phyloP scores from a whole-genome alignment of 306 rosid genomes.

The Cicer chorassanicum region DNA sequence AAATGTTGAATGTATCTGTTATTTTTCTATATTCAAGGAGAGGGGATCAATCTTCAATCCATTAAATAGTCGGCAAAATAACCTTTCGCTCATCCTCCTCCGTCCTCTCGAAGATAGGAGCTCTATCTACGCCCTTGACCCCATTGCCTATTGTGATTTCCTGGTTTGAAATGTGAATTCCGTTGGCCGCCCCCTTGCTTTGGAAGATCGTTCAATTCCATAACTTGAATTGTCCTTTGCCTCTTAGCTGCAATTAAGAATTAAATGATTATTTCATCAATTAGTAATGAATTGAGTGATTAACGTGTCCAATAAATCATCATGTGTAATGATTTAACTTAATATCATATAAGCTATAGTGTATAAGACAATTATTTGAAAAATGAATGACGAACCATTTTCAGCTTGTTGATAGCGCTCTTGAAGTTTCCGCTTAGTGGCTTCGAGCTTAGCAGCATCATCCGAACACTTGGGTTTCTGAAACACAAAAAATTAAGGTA shows the following conservation, averaged over 20 bases:
- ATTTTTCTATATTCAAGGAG: constrained; percentile 46
- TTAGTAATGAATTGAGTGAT: constrained; percentile 10
- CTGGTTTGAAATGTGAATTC: constrained; percentile 63
- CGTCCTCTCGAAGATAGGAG: not conserved
- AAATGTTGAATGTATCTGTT: constrained; percentile 52
- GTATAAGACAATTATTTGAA: not conserved
- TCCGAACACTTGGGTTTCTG: constrained; percentile 65
- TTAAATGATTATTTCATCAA: constrained; percentile 32
- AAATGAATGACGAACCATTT: constrained; percentile 61
- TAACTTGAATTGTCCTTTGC: constrained; percentile 89
- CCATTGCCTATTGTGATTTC: constrained; percentile 69
- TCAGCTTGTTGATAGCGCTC: constrained; percentile 93
- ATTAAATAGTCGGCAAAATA: constrained; percentile 19
- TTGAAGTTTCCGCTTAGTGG: constrained; percentile 93
- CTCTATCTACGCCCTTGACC: constrained; percentile 60
- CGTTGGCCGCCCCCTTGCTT: constrained; percentile 67
- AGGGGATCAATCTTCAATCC: constrained; percentile 43
- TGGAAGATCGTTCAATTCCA: constrained; percentile 90
- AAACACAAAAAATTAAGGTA: constrained; percentile 30
- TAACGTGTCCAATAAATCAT: constrained; percentile 8
- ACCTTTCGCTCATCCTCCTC: constrained; percentile 43
- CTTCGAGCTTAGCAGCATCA: constrained; percentile 86
- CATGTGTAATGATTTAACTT: not conserved
- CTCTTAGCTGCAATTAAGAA: constrained; percentile 72
- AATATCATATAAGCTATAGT: not conserved